Base-by-base conservation (phyloP, 257 asterid genomes). In the Scutellaria barbata region DNA sequence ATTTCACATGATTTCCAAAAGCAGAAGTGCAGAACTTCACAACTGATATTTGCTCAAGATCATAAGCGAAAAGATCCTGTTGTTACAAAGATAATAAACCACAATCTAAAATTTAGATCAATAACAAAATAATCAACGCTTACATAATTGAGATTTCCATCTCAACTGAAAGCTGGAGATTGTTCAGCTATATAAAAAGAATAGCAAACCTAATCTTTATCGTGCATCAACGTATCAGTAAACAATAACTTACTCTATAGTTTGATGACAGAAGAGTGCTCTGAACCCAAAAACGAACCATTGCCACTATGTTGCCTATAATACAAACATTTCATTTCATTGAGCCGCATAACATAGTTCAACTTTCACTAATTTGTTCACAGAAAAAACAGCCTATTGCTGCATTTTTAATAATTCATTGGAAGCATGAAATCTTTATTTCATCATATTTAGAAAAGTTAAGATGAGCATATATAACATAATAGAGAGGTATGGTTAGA, bases 261-360 rank as follows among this genome's bases (percentile, higher is more conserved):
- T 53, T 54, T 51, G 71, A 70, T 43, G 71, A 66, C 37, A 59
- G 53, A 58, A 71, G 54, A 75, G 50, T 35, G 63, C 64, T 8
- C 78, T 10, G 10, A 66, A 64, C 33, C 47, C 41, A 52, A 33
- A 65, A 45, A 79, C 20, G 41, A 78, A 48, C 46, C 17, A 50
- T 61, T 48, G 39, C n/a, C 9, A 48, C 63, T 3, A 18, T 63
- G 57, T 52, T 63, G 61, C 77, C 75, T 58, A 77, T 70, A 69
- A 79, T 39, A 30, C 59, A 64, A 63, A 17, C 75, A 67, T 43
- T 58, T 66, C 54, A 66, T 46, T 37, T 66, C 69, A 68, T n/a
- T 51, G 40, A 48, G 35, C 13, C 47, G 50, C 69, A 14, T 63
- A 30, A n/a, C 54, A 50, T 43, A 42, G 14, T 37, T 70, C 55